Conservation (phyloP, 495 filamentous ascomycete species). For the Parathielavia appendiculata region DNA sequence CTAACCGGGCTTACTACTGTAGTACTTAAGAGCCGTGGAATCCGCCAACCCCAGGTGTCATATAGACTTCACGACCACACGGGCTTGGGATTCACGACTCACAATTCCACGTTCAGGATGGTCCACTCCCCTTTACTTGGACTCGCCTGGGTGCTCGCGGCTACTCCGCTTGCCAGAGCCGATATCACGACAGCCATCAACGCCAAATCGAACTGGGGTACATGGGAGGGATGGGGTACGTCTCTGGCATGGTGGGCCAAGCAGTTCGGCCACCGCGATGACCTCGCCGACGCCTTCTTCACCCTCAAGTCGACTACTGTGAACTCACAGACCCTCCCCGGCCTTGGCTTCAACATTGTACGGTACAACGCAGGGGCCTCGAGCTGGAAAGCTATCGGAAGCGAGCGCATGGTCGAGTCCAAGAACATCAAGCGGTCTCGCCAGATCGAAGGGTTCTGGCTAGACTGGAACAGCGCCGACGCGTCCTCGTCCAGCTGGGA, state of each 20-base stretch:
- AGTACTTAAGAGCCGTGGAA: too few species aligned
- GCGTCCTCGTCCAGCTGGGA: neutral
- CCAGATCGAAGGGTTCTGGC: neutral
- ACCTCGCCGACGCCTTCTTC: neutral
- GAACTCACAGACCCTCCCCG: neutral
- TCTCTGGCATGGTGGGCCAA: neutral
- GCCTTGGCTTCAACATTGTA: neutral
- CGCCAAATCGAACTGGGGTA: neutral
- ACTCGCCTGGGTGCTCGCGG: conserved; percentile 12
- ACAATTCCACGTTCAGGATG: too few species aligned
- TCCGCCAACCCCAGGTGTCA: too few species aligned
- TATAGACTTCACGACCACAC: too few species aligned
- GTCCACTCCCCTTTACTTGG: too few species aligned
- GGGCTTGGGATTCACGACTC: too few species aligned
- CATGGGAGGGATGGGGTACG: neutral
- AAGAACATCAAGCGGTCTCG: neutral
- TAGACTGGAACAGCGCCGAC: neutral
- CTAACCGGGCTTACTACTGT: too few species aligned
- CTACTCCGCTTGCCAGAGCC: neutral
- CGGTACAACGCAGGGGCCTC: neutral
- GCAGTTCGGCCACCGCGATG: neutral
- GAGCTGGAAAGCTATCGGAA: neutral
- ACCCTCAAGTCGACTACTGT: neutral
- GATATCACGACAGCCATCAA: neutral
- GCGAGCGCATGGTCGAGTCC: neutral